Conservation (phyloP, 2,329 filamentous ascomycete genomes). For the Colletotrichum lini region DNA sequence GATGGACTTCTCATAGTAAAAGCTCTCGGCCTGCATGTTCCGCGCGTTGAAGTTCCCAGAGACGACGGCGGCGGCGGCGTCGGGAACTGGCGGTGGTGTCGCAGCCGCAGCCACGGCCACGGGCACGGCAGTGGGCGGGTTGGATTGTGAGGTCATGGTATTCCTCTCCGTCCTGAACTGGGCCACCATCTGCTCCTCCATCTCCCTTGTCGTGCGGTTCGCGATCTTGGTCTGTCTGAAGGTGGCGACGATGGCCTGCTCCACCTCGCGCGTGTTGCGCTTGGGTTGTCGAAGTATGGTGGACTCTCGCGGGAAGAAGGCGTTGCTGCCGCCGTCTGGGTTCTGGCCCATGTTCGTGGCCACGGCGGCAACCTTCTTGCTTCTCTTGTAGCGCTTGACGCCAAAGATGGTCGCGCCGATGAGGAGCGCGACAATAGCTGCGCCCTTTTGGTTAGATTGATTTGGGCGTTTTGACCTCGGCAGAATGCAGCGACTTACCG, state of each 20-base stretch:
- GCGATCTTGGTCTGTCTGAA: slow-evolving; percentile 32
- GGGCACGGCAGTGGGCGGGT: neutral
- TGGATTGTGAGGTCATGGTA: neutral
- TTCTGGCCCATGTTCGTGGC: slow-evolving; percentile 28
- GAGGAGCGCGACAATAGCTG: slow-evolving; percentile 25
- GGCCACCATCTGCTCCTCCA: slow-evolving; percentile 38
- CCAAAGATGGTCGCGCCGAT: slow-evolving; percentile 29
- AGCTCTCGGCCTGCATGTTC: slow-evolving; percentile 17
- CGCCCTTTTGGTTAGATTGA: neutral
- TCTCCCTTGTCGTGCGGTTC: slow-evolving; percentile 31
- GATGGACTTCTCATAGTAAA: slow-evolving; percentile 35
- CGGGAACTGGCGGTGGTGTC: neutral
- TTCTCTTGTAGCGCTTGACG: slow-evolving; percentile 27
- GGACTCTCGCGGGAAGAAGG: slow-evolving; percentile 13
- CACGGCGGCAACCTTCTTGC: slow-evolving; percentile 34
- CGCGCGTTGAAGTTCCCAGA: neutral
- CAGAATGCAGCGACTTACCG: slow-evolving; percentile 5
- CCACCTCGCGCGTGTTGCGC: slow-evolving; percentile 27
- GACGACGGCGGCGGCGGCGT: neutral
- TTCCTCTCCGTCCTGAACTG: slow-evolving; percentile 23
- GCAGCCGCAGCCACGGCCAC: too few relatives aligned
- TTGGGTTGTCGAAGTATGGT: slow-evolving; percentile 23
- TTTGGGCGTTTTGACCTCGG: too few relatives aligned
- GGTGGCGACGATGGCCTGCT: slow-evolving; percentile 25
- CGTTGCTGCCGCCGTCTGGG: neutral